Base-by-base conservation (phyloP, 2,329 filamentous ascomycete genomes). In the Arthrobotrys sinensis region DNA sequence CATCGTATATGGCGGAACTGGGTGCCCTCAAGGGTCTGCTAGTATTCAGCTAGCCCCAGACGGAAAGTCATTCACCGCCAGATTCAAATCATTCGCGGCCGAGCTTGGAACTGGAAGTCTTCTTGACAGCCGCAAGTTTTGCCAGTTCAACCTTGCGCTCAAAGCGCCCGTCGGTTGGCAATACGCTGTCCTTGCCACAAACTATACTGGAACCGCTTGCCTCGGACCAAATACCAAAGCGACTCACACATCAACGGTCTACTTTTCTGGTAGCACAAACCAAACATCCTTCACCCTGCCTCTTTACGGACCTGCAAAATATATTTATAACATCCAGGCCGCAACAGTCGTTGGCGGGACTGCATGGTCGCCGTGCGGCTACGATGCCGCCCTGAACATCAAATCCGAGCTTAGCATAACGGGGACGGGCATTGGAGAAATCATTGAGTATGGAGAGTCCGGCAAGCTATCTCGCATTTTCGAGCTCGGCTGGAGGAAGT, bases 1-100 rank as follows among this genome's bases (percentile, higher is more conserved):
- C 12, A 75, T 75, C 48, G 70, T 60, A n/a, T 75, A 75, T 16
- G 70, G 62, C 4, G 70, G 70, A 36, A 75, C 70, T 10, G 70
- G 70, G 12, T 75, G 70, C 21, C 70, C 70, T 24, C 62, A 66
- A 16, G 70, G 70, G 2, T 75, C 70, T 12, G 70, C 63, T 34
- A 66, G 32, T 16, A 24, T 75, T 7, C 36, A 60, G 32, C 32
- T 66, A 5, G 48, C 46, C 12, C 4, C 50, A 16, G 70, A 75
- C 32, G 45, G 32, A 16, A 66, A 28, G 4, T 57, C 70, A 12
- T 66, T 75, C 60, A 67, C 36, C 32, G 50, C 55, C 7, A 46
- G 32, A 38, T 66, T 75, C 52, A 48, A 50, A 8, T 50, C 46
- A 5, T 75, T 66, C 38, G 40, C 63, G 4, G 70, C 70, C 3